Conservation (phyloP, 2,329 filamentous ascomycete species). For the Xylaria sp. region DNA sequence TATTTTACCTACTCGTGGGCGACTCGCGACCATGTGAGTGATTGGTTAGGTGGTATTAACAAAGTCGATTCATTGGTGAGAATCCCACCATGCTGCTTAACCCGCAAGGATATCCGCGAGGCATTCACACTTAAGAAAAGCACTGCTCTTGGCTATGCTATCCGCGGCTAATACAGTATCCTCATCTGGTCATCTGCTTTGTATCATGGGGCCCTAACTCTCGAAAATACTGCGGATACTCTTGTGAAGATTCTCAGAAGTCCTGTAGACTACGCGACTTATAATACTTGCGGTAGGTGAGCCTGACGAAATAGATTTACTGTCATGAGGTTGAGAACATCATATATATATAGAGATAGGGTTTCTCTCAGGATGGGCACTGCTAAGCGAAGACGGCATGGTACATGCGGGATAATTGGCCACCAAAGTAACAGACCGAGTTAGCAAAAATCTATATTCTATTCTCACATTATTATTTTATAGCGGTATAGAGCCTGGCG, state of each 20-base stretch:
- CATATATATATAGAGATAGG: not conserved
- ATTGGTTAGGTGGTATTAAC: not conserved
- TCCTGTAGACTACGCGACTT: not conserved
- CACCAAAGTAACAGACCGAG: not conserved
- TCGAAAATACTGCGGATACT: not conserved
- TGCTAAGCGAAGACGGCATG: not conserved
- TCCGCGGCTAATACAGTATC: not conserved
- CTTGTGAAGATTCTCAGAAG: not conserved
- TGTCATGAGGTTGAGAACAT: not conserved
- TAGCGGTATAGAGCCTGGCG: not conserved
- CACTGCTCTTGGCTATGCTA: not conserved
- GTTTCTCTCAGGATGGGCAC: not conserved
- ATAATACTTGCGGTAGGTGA: not conserved
- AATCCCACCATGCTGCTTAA: not conserved
- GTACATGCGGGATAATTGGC: not conserved
- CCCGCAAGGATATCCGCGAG: not conserved
- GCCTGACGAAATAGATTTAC: not conserved
- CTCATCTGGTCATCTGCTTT: not conserved
- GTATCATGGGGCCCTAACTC: not conserved
- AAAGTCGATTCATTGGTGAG: not conserved
- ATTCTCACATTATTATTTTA: not conserved
- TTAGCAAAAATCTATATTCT: not conserved
- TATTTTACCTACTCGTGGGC: not conserved
- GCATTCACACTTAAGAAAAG: not conserved
- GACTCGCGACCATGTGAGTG: not conserved